Conservation (phyloP, 75 land plant genomes). For the Ceratopteris richardii region DNA sequence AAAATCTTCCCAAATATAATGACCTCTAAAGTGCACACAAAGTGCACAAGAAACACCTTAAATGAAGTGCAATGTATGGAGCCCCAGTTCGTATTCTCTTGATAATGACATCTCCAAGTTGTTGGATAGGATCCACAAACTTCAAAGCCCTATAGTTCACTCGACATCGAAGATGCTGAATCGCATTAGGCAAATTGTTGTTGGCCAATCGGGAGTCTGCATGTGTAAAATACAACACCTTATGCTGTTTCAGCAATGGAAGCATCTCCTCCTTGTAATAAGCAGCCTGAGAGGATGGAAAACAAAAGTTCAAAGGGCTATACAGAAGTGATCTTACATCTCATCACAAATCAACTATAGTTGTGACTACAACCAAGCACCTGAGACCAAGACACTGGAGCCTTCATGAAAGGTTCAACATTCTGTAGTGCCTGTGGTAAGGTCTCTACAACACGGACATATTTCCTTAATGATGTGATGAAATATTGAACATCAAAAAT, state of each 20-base stretch:
- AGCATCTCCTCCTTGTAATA: constrained; percentile 32
- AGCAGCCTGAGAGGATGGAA: constrained; percentile 19
- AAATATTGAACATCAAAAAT: constrained; percentile 31
- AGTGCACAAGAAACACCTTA: constrained; percentile 18
- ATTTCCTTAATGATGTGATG: constrained; percentile 23
- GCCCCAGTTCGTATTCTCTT: constrained; percentile 12
- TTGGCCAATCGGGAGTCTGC: constrained; percentile 41
- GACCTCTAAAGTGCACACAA: constrained; percentile 1
- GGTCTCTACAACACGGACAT: constrained; percentile 28
- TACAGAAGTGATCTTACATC: background rate
- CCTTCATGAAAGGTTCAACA: constrained; percentile 22
- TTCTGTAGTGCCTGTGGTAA: constrained; percentile 14
- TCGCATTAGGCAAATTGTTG: constrained; percentile 29
- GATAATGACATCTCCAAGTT: constrained; percentile 16
- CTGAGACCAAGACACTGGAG: constrained; percentile 51
- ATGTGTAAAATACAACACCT: constrained; percentile 35
- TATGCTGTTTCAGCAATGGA: constrained; percentile 36
- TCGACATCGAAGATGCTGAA: constrained; percentile 34
- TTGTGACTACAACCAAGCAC: constrained; percentile 1
- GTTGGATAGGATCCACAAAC: constrained; percentile 27
- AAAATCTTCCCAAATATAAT: background rate
- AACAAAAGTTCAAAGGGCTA: background rate
- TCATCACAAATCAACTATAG: background rate
- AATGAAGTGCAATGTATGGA: constrained; percentile 34
- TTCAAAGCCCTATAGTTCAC: constrained; percentile 32